These are phyloP conservation scores for Coemansia sp. DNA, from an alignment of 192 early-diverging fungal genomes.

Conservation along the genomic window DNA sequence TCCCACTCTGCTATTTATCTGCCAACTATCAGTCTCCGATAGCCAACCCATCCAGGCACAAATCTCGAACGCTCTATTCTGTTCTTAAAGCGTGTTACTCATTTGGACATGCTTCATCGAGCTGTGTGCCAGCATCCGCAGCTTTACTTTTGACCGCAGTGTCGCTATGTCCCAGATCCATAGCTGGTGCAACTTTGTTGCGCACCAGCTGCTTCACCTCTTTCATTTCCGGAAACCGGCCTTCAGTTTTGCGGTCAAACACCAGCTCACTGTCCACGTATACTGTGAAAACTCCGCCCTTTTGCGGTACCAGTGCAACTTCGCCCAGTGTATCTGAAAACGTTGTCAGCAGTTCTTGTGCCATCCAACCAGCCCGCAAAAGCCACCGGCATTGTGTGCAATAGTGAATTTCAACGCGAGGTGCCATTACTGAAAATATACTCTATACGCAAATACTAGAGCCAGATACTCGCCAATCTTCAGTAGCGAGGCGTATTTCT, in stretches of 20 bases:
- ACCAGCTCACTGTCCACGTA: slow-evolving; percentile 39
- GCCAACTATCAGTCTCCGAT: no score
- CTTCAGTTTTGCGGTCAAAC: slow-evolving; percentile 66
- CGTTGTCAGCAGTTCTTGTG: slow-evolving; percentile 68
- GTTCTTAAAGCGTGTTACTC: neutral
- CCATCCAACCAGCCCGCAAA: slow-evolving; percentile 65
- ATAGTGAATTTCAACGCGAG: slow-evolving; percentile 55
- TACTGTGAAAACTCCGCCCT: slow-evolving; percentile 36
- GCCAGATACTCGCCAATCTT: neutral
- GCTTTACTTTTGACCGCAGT: slow-evolving; percentile 54
- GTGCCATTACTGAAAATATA: slow-evolving; percentile 5
- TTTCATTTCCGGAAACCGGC: slow-evolving; percentile 73
- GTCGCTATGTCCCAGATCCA: slow-evolving; percentile 70
- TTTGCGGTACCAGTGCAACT: slow-evolving; percentile 65
- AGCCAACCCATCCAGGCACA: no score
- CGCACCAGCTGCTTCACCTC: slow-evolving; percentile 70
- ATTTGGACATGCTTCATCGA: neutral
- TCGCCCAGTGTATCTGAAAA: slow-evolving; percentile 65
- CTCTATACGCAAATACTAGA: neutral
- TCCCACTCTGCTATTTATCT: no score
- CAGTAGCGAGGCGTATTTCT: neutral
- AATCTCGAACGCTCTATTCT: no score
- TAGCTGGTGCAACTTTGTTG: slow-evolving; percentile 62
- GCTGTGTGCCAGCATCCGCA: neutral
- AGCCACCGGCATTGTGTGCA: slow-evolving; percentile 62